Evolutionary conservation across 208 protist genomes (phyloP), one percentile per base, ranked within the genome.

Genomic region (Porcisia hertigi): DNA sequence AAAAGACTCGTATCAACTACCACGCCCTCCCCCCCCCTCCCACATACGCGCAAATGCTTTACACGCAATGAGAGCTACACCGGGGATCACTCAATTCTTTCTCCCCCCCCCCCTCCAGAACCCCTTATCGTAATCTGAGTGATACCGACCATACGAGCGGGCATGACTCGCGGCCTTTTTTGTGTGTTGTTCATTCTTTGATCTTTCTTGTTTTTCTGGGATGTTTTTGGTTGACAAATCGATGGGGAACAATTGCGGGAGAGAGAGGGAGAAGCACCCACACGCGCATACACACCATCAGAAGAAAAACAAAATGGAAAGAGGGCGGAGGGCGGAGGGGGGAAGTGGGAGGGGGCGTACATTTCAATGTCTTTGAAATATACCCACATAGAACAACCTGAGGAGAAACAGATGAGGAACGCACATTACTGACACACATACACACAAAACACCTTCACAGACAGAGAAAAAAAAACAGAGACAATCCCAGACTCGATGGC

Each of bases 201-300:
- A 5, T 36, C 23, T 47, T 41, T 71, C 12, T 49, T 52, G 69
- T 53, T 25, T 34, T 76, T 14, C 45, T 67, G 39, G 16, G 36
- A 36, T 69, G 9, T 25, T 18, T 18, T 30, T 52, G 47, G 11
- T 52, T 12, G 47, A 52, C 47, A 52, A 14, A 52, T 12, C 0
- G 11, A 52, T 14, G 11, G 11, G 11, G 11, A 52, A 52, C 0
- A 52, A 16, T n/a, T 36, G 30, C 7, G 3, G 23, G 18, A 62
- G 57, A 74, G 12, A 52, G 1, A 62, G 2, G 41, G 41, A 57
- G 12, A 64, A 45, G 4, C 52, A 69, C 12, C 52, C 36, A 41
- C 41, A 77, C 49, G 55, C 64, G 62, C 54, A 72, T 39, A 53
- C 41, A 77, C 47, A 77, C 43, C 34, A 18, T 18, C 43, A 55